Evolutionary conservation across 202 grass and related monocot species (phyloP).

Genomic region (Zizania palustris): DNA sequence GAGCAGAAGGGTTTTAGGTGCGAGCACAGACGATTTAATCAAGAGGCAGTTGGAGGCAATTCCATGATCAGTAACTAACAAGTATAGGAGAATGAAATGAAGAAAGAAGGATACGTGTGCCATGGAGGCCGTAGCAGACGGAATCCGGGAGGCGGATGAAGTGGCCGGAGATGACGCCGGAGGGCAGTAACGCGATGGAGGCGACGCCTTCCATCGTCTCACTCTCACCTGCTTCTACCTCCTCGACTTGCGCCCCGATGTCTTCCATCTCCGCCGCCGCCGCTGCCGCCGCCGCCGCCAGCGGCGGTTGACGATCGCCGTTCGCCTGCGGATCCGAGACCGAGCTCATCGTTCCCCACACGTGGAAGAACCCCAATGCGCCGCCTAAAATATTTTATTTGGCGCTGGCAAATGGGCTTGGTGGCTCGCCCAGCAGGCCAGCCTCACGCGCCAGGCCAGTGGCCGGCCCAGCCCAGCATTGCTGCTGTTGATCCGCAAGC

Average conservation of each 20-base stretch:
- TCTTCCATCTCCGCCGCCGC: constrained; percentile 7
- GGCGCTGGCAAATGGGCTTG: too few species aligned
- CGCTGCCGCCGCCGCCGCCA: neutral
- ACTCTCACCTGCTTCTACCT: constrained; percentile 36
- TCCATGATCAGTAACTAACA: neutral
- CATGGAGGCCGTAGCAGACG: constrained; percentile 86
- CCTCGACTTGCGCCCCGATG: constrained; percentile 36
- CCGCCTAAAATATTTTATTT: neutral
- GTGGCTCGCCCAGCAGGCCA: too few species aligned
- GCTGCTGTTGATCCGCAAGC: too few species aligned
- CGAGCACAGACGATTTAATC: constrained; percentile 15
- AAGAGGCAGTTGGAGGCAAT: neutral
- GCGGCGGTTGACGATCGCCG: neutral
- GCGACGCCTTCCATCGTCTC: constrained; percentile 86
- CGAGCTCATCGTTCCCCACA: constrained; percentile 26
- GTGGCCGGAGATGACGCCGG: constrained; percentile 82
- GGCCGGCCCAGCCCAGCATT: too few species aligned
- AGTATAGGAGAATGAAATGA: neutral
- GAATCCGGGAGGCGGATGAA: constrained; percentile 76
- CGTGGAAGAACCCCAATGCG: neutral
- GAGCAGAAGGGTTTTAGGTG: constrained; percentile 2
- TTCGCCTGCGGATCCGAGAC: constrained; percentile 38
- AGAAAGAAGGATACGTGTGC: constrained; percentile 51
- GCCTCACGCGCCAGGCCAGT: too few species aligned
- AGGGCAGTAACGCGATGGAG: constrained; percentile 77